Evolutionary conservation across 176 grass and related monocot genomes (phyloP), one percentile per base, ranked within the genome.

Genomic region (Oryza punctata): DNA sequence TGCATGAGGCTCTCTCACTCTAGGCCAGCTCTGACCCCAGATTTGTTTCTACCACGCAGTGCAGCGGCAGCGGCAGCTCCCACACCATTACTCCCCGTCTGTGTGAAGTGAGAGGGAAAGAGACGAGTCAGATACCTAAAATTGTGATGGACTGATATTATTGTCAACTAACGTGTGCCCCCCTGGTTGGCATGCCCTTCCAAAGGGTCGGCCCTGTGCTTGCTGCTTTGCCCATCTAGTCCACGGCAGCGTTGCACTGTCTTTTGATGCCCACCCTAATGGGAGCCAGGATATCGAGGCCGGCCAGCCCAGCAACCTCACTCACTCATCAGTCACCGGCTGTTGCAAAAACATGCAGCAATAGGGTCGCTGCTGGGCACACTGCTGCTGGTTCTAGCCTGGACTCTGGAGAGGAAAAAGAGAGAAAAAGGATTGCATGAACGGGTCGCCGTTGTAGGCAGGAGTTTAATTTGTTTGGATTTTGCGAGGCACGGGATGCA

Each of bases 131-230:
- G 84, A 76, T 79, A 80, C 84, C 84, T 90, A 75, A 75, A 90
- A 87, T 61, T 63, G 75, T 61, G 75, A 90, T 80, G 80, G 80
- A 78, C 40, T 81, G 30, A 84, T 80, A 90, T 90, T 75, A 87
- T 87, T 83, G 84, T 87, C 79, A 90, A 80, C 84, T 75, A 90
- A 86, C 74, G 75, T 87, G 75, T 69, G 73, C 65, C 26, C 78
- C 78, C 79, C 88, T 83, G 84, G 75, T 84, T 83, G 84, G 75
- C 88, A 90, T 83, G 84, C 84, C 84, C 78, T 90, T 83, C 88
- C 84, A 90, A 86, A 37, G 73, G 72, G 84, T 82, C 78, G 78
- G 82, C 43, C 57, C 83, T 68, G 47, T 66, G 81, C 77, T 57
- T 26, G 19, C 50, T 80, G 26, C 16, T 14, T 73, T 83, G 88